Conservation (phyloP, 2,329 filamentous ascomycete species). For the Elsinoe perseae region DNA sequence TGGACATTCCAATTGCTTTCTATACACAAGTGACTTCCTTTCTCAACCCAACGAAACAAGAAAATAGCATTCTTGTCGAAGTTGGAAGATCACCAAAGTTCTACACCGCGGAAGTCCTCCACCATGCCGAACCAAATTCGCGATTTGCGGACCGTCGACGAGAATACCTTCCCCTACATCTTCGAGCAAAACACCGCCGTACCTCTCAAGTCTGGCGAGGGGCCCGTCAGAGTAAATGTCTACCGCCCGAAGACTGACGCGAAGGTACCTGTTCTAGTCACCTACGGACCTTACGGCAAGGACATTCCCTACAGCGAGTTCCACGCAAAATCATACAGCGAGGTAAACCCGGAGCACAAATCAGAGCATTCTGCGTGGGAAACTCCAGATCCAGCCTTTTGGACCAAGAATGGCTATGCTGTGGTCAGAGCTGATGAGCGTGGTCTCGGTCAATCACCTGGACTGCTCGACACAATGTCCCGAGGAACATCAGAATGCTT, state of each 20-base stretch:
- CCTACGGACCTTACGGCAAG: constrained; percentile 68
- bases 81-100: background rate
- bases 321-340: constrained; percentile 41
- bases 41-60: background rate
- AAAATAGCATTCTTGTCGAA: background rate
- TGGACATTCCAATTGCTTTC: background rate
- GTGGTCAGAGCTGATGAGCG: constrained; percentile 44
- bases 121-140: constrained; percentile 25
- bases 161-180: constrained; percentile 27
- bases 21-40: background rate
- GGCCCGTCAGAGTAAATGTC: constrained; percentile 29
- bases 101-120: background rate
- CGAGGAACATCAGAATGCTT: constrained; percentile 36
- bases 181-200: constrained; percentile 30
- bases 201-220: constrained; percentile 25
- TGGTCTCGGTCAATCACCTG: constrained; percentile 46
- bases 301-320: constrained; percentile 59
- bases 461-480: constrained; percentile 48
- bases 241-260: constrained; percentile 29
- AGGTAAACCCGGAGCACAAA: constrained; percentile 33
- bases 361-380: constrained; percentile 41
- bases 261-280: constrained; percentile 55
- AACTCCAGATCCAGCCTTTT: constrained; percentile 36
- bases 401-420: constrained; percentile 23
- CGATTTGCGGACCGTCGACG: constrained; percentile 28